These are phyloP conservation scores for Debaryomycetaceae sp. DNA, from an alignment of 1,139 yeast genomes.

Conservation along the genomic window DNA sequence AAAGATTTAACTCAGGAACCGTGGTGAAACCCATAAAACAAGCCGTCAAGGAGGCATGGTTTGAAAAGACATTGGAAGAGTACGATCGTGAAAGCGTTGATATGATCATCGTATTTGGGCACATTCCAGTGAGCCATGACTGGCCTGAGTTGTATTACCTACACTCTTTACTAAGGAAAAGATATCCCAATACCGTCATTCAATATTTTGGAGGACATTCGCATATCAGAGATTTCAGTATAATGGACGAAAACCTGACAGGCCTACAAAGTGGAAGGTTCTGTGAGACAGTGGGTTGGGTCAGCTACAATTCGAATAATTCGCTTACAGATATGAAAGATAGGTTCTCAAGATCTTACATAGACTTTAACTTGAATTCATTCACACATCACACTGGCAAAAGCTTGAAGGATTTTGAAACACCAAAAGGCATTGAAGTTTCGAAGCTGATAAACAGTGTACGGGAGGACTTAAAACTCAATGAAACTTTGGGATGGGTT, in stretches of 20 bases:
- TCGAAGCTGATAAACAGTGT: slow-evolving; percentile 42
- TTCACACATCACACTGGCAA: slow-evolving; percentile 58
- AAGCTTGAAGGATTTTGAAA: slow-evolving; percentile 29
- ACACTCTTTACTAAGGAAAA: slow-evolving; percentile 52
- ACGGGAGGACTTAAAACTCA: slow-evolving; percentile 52
- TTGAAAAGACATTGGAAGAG: slow-evolving; percentile 45
- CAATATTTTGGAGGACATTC: slow-evolving; percentile 95
- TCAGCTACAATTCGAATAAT: slow-evolving; percentile 47
- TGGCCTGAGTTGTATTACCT: slow-evolving; percentile 56
- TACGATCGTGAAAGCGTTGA: slow-evolving; percentile 53
- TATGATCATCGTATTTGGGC: slow-evolving; percentile 69
- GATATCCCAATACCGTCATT: slow-evolving; percentile 60
- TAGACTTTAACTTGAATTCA: slow-evolving; percentile 75
- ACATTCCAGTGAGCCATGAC: slow-evolving; percentile 63
- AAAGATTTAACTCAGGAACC: slow-evolving; percentile 55
- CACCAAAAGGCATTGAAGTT: slow-evolving; percentile 50
- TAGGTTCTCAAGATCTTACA: slow-evolving; percentile 56
- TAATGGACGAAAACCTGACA: slow-evolving; percentile 63
- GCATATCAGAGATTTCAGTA: slow-evolving; percentile 80
- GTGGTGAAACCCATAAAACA: slow-evolving; percentile 62
- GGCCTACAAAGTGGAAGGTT: slow-evolving; percentile 90
- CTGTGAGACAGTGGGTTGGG: slow-evolving; percentile 89
- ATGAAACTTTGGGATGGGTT: slow-evolving; percentile 60
- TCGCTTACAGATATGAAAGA: slow-evolving; percentile 5
- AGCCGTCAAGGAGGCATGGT: slow-evolving; percentile 62